These are phyloP conservation scores for Bisporella sp. DNA, from an alignment of 2,329 filamentous ascomycete genomes.

Conservation along the genomic window DNA sequence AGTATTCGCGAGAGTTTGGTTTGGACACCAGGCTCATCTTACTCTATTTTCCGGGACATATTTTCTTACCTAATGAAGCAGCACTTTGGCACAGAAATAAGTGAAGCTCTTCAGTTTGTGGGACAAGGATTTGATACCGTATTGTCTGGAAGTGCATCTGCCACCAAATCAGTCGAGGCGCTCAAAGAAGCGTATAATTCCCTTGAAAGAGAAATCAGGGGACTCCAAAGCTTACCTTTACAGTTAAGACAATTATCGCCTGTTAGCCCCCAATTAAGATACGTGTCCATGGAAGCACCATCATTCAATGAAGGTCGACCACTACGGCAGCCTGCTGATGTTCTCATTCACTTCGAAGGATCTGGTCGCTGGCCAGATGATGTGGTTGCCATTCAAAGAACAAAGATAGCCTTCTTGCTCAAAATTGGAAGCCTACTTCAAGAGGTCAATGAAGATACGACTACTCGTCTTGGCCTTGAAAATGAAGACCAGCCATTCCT, in stretches of 20 bases:
- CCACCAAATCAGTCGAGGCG: conserved; percentile 53
- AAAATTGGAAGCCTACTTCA: conserved; percentile 61
- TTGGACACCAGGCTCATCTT: conserved; percentile 61
- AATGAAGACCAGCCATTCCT: conserved; percentile 60
- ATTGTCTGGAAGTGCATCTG: conserved; percentile 29
- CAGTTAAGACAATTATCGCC: conserved; percentile 74
- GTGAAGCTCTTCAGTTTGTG: conserved; percentile 31
- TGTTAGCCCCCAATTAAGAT: conserved; percentile 66
- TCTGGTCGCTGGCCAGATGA: conserved; percentile 94
- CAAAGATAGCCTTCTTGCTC: conserved; percentile 81
- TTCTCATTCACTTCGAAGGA: conserved; percentile 86
- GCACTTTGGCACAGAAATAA: conserved; percentile 56
- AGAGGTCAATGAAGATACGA: conserved; percentile 51
- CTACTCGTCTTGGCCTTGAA: conserved; percentile 72
- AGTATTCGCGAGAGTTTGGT: conserved; percentile 88
- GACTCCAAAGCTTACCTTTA: conserved; percentile 78
- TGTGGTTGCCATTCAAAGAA: conserved; percentile 81
- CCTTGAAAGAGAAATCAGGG: conserved; percentile 71
- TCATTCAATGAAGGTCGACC: conserved; percentile 31
- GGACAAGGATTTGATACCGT: conserved; percentile 39
- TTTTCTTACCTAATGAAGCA: conserved; percentile 61
- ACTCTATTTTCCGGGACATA: conserved; percentile 73
- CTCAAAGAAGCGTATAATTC: conserved; percentile 63
- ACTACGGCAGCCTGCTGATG: conserved; percentile 56
- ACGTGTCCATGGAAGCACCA: conserved; percentile 55